phyloP scores from a whole-genome alignment of 768 basidiomycete genomes.

The Psilocybe subaeruginosa region DNA sequence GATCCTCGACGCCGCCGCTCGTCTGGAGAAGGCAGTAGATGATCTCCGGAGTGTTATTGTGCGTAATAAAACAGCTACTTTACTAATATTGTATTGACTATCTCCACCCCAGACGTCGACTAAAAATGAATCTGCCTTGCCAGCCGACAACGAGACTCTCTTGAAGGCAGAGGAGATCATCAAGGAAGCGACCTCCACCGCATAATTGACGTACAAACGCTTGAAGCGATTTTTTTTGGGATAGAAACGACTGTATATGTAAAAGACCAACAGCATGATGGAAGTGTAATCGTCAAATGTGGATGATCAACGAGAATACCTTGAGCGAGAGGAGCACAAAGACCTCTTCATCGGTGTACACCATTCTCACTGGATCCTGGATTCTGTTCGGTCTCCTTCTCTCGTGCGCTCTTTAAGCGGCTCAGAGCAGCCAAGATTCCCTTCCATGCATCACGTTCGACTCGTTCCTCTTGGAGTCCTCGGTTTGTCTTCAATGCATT shows the following conservation, averaged over 20 bases:
- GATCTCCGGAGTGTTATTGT: conserved; percentile 74
- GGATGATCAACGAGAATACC: neutral
- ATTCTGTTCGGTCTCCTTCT: conserved; percentile 20
- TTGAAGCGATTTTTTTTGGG: neutral
- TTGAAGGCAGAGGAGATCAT: conserved; percentile 62
- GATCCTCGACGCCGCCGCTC: conserved; percentile 66
- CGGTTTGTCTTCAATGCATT: conserved; percentile 44
- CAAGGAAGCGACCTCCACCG: conserved; percentile 42
- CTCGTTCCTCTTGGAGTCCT: conserved; percentile 77
- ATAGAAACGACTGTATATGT: neutral
- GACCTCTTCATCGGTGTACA: neutral
- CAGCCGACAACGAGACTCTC: conserved; percentile 43
- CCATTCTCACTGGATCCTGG: neutral
- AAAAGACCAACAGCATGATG: neutral
- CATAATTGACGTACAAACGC: neutral
- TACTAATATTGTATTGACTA: conserved; percentile 7
- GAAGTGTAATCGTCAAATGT: neutral
- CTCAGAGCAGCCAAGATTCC: conserved; percentile 70
- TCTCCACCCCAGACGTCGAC: conserved; percentile 28
- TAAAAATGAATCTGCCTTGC: conserved; percentile 44
- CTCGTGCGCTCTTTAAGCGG: conserved; percentile 55
- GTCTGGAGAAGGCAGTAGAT: conserved; percentile 62
- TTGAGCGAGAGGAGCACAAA: neutral
- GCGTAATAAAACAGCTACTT: conserved; percentile 32
- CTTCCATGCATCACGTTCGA: conserved; percentile 79